Evolutionary conservation across 305 asterid genomes (phyloP).

Genomic region (Fraxinus paxiana): DNA sequence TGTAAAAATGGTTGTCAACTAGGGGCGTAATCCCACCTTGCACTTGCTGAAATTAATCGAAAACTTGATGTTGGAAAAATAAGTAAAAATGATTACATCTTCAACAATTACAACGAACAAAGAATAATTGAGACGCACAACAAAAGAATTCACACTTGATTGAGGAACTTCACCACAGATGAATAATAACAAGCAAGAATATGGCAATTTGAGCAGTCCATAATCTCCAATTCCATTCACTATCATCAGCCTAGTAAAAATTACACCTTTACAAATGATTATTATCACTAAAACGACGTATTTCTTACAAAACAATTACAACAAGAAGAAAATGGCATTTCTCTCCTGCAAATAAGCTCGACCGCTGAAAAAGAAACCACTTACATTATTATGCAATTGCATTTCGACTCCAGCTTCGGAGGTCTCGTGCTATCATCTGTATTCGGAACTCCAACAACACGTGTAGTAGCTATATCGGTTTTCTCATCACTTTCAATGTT

Average conservation of each 20-base stretch:
- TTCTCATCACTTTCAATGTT: conserved; percentile 21
- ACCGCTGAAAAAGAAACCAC: background rate
- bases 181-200: conserved; percentile 35
- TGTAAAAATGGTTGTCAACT: background rate
- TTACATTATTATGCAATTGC: conserved; percentile 90
- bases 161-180: conserved; percentile 30
- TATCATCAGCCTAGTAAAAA: conserved; percentile 52
- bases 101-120: conserved; percentile 28
- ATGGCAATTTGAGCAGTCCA: conserved; percentile 35
- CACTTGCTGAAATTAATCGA: background rate
- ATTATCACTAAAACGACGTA: conserved; percentile 24
- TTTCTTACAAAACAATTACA: conserved; percentile 48
- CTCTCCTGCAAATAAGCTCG: conserved; percentile 12
- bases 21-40: background rate
- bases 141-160: conserved; percentile 39
- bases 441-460: conserved; percentile 45
- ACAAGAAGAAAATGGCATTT: conserved; percentile 25
- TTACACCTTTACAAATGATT: conserved; percentile 57
- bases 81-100: conserved; percentile 1
- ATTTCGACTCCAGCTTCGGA: conserved; percentile 90
- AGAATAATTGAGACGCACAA: conserved; percentile 24
- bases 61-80: background rate
- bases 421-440: conserved; percentile 56
- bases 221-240: conserved; percentile 34
- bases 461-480: conserved; percentile 38